These are phyloP conservation scores for Lecanicillium sp. DNA, from an alignment of 2,329 filamentous ascomycete species.

Conservation along the genomic window DNA sequence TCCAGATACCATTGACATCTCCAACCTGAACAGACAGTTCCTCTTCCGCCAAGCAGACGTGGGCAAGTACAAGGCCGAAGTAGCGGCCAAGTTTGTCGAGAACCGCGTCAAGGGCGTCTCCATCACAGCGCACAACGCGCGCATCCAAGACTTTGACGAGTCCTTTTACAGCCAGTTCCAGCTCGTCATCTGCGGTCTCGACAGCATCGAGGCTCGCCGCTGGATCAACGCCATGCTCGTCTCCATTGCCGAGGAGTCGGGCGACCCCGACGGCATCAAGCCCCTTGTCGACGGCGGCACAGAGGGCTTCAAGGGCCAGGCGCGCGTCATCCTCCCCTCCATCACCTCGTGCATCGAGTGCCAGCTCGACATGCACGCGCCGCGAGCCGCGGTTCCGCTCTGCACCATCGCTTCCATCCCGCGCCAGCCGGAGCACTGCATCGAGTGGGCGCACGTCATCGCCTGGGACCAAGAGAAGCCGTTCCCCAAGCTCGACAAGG, in stretches of 20 bases:
- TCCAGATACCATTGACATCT: constrained; percentile 95
- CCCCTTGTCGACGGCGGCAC: constrained; percentile 95
- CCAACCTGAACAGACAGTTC: constrained; percentile 95
- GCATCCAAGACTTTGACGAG: constrained; percentile 94
- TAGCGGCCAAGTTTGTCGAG: constrained; percentile 87
- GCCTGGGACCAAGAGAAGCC: constrained; percentile 87
- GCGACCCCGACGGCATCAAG: constrained; percentile 79
- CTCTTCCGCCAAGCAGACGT: constrained; percentile 89
- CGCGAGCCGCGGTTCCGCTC: constrained; percentile 90
- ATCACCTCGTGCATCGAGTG: constrained; percentile 97
- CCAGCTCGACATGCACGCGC: constrained; percentile 96
- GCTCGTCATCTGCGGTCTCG: constrained; percentile 85
- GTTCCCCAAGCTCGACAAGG: constrained; percentile 82
- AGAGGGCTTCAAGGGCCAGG: constrained; percentile 97
- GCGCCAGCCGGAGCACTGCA: constrained; percentile 92
- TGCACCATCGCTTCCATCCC: constrained; percentile 96
- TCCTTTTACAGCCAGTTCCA: constrained; percentile 97
- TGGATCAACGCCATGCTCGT: constrained; percentile 97
- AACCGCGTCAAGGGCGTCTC: constrained; percentile 80
- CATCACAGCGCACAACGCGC: constrained; percentile 89
- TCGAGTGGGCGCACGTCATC: constrained; percentile 98
- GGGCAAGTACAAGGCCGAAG: constrained; percentile 86
- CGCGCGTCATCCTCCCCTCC: constrained; percentile 83
- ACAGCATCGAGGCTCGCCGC: constrained; percentile 93
- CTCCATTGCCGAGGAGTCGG: constrained; percentile 71